Evolutionary conservation across 2,329 filamentous ascomycete genomes (phyloP), one percentile per base, ranked within the genome.

Genomic region (Sporothrix pallida): DNA sequence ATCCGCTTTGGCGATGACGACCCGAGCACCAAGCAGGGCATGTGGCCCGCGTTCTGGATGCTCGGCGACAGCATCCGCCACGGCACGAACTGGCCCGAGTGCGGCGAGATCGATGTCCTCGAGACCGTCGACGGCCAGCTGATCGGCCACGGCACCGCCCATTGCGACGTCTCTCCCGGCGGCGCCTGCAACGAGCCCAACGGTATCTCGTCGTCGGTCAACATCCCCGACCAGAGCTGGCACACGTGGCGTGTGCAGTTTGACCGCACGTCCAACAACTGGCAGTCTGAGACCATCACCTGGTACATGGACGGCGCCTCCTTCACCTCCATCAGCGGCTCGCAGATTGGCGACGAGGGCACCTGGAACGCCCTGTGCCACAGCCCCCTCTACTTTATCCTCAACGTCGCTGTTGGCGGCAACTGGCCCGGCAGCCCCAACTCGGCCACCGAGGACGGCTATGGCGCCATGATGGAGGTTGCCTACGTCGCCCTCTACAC

Each of bases 1-100:
- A 79, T 88, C 52, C 82, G 83, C 31, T 81, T 87, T 31, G 86
- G 84, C 4, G 76, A 76, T 71, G 85, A 84, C 77, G 71, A 77
- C 2, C 46, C 70, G 8, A 58, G 65, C 17, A 78, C 80, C 70
- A 87, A 87, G 79, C 81, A 87, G 76, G 87, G 86, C 6, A 81
- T 88, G 58, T 88, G 86, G 87, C 87, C 86, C 0, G 86, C 87
- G 0, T 88, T 88, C 77, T 88, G 87, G 87, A 80, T 86, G 23
- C 81, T 88, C 9, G 86, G 86, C 7, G 82, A 87, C 69, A 79
- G 82, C 4, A 79, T 84, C 54, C 82, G 86, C 6, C 79, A 82
- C 46, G 85, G 84, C 0, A 82, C 80, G 2, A 48, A 76, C 17
- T 88, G 87, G 87, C 87, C 87, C 0, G 70, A 74, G 0, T 84